A percentile compares a stretch with the other conserved stretches of the same genome.
Conservation (phyloP, 768 basidiomycete genomes). For the Filobasidium floriforme region DNA sequence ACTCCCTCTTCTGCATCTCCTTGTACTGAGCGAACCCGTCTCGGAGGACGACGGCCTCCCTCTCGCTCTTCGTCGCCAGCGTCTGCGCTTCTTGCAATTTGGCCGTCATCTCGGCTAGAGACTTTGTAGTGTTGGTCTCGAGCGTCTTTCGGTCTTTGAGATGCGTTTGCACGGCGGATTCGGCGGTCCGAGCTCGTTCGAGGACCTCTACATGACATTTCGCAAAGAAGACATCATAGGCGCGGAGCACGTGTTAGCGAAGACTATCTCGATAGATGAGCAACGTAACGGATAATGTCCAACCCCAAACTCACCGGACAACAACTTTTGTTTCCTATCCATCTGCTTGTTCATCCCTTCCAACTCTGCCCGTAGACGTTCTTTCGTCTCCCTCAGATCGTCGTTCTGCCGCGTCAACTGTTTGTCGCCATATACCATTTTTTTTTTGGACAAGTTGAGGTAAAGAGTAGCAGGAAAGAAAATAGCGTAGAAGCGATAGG, state of each 20-base stretch:
- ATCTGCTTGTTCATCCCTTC: conserved; percentile 41
- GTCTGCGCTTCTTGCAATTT: conserved; percentile 36
- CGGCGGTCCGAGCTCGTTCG: conserved; percentile 40
- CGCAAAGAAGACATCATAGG: neutral
- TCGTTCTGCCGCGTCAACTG: conserved; percentile 29
- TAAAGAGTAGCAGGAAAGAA: too few species aligned
- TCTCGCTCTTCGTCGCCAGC: conserved; percentile 34
- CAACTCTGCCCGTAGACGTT: conserved; percentile 36
- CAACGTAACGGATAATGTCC: neutral
- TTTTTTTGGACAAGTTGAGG: too few species aligned
- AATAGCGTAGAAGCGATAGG: too few species aligned
- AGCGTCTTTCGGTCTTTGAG: conserved; percentile 29
- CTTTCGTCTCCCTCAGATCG: conserved; percentile 42
- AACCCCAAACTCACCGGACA: conserved; percentile 30
- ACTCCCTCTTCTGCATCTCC: conserved; percentile 36
- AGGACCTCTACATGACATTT: conserved; percentile 36
- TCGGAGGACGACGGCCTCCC: conserved; percentile 37
- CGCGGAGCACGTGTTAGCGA: neutral
- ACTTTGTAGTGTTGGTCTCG: conserved; percentile 36
- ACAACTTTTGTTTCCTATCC: conserved; percentile 36
- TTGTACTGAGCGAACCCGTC: conserved; percentile 40
- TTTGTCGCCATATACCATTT: too few species aligned
- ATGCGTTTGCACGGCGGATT: conserved; percentile 30
- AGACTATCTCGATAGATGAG: neutral
- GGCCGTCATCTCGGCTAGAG: conserved; percentile 29